Evolutionary conservation across 176 grass and related monocot species (phyloP).

Genomic region (Oryza officinalis): DNA sequence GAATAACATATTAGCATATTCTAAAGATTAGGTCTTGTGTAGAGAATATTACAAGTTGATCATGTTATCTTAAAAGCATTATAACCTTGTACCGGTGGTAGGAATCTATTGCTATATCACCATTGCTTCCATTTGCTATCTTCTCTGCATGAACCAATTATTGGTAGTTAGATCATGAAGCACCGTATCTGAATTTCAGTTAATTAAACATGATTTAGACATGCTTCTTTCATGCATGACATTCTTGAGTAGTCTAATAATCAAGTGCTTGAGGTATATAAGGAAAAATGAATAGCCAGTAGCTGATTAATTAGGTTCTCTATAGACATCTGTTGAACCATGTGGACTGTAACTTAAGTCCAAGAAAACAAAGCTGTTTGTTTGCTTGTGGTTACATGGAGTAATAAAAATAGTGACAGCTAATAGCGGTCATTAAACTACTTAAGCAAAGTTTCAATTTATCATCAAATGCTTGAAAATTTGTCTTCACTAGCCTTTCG

Average conservation of each 20-base stretch:
- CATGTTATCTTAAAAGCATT: not conserved
- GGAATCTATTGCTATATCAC: conserved; percentile 72
- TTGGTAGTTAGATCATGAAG: conserved; percentile 1
- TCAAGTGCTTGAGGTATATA: not conserved
- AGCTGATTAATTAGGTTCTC: not conserved
- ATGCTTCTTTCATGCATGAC: not conserved
- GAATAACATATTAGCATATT: not conserved
- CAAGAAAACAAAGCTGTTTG: not conserved
- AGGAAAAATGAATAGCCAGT: not conserved
- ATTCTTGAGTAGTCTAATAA: not conserved
- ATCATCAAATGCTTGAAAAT: not conserved
- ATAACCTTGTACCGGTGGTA: conserved; percentile 88
- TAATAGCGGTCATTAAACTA: conserved; percentile 2
- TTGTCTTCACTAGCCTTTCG: conserved; percentile 1
- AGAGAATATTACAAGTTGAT: conserved; percentile 1
- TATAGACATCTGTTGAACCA: not conserved
- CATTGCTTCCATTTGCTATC: conserved; percentile 70
- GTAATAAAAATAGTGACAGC: not conserved
- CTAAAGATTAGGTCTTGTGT: conserved; percentile 20
- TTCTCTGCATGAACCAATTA: conserved; percentile 50
- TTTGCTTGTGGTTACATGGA: not conserved
- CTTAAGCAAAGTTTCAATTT: not conserved
- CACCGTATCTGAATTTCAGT: conserved; percentile 3
- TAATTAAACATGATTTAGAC: not conserved
- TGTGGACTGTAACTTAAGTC: not conserved